Conservation (phyloP, 441 rosid species). For the Corymbia citriodora region DNA sequence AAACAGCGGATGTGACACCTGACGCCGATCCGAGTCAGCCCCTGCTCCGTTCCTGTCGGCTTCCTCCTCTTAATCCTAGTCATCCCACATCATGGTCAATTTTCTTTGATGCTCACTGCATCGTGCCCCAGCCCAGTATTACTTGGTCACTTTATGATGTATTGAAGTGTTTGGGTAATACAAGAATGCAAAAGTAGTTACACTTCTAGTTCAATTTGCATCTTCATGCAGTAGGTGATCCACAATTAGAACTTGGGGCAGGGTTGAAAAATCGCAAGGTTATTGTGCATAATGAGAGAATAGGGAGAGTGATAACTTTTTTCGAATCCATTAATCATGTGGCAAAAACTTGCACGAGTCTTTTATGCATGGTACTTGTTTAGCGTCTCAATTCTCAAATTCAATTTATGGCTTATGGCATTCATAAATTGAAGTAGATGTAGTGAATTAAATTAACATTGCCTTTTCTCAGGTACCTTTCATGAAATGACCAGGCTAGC, state of each 20-base stretch:
- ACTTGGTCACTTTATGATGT: too few species aligned
- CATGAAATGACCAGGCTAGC: background rate
- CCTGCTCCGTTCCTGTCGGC: too few species aligned
- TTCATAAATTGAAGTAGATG: background rate
- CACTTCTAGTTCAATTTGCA: background rate
- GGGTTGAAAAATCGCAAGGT: background rate
- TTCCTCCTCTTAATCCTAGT: too few species aligned
- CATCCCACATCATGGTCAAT: background rate
- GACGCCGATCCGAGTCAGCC: too few species aligned
- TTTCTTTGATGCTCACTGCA: background rate
- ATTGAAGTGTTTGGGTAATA: background rate
- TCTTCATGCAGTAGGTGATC: background rate
- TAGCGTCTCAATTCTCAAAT: background rate
- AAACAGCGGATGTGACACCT: too few species aligned
- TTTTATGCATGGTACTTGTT: background rate
- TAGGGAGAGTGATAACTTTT: background rate
- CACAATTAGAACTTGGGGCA: background rate
- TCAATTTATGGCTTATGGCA: background rate
- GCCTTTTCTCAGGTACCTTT: background rate
- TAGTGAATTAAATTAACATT: background rate
- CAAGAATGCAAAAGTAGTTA: background rate
- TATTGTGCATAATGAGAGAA: background rate
- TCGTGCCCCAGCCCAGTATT: background rate
- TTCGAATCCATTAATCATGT: background rate
- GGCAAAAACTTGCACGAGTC: background rate